Base-by-base conservation (phyloP, 352 stramenopile genomes). In the Phytopythium litorale region DNA sequence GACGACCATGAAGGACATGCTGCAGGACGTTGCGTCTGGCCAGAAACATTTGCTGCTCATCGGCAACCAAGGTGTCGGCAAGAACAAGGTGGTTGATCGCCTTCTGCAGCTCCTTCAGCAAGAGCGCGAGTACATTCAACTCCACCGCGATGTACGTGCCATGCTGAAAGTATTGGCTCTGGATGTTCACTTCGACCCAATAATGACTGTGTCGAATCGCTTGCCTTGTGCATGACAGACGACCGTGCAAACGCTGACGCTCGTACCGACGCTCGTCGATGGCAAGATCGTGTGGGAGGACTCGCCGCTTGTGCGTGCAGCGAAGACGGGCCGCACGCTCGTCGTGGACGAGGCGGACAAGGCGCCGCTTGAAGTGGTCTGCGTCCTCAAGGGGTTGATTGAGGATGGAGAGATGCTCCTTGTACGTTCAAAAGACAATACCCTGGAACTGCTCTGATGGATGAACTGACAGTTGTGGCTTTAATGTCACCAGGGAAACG, bases 341-440 rank as follows among this genome's bases (percentile, higher is more conserved):
- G 84, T 99, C 0, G 76, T 99, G 0, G 97, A 99, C 64, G 97
- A 99, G 74, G 95, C 94, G 32, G 96, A 99, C 73, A 99, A 99
- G 73, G 97, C 97, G 16, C 95, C 95, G 16, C 76, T 97, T 0
- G 94, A 99, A 64, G 97, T 99, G 1, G 88, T 98, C 19, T 95
- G 91, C 25, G 73, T 99, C n/a, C 74, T 99, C 4, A 98, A 98
- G 72, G 88, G 89, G 1, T 71, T 99, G 12, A 91, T 98, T 43
- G 95, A 98, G 85, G 96, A 99, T 73, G 93, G 97, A 54, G 92
- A 98, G 56, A 94, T 99, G 73, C 72, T 96, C 8, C 69, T 99
- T 57, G 79, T 91, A 75, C 61, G 42, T 5, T 49, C 13, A 45
- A 18, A n/a, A 13, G 3, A 21, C 38, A 3, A 9, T 15, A 13